Percentiles rank a stretch among this genome's conserved stretches.
Evolutionary conservation across 1,284 basidiomycete genomes (phyloP).

Genomic region (Fereydounia khargensis): DNA sequence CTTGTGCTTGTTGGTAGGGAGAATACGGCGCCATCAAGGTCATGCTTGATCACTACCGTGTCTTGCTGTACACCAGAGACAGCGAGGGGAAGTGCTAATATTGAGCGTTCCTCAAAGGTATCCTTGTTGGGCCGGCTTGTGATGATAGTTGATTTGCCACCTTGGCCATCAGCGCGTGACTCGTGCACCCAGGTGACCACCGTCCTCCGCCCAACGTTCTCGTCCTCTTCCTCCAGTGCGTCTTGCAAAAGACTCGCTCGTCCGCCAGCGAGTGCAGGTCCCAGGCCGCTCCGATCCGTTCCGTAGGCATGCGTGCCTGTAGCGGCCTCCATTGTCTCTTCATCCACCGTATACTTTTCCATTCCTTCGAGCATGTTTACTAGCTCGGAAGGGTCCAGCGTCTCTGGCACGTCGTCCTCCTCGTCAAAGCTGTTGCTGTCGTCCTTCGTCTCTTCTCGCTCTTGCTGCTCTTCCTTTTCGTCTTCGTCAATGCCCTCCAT

Average conservation of each 20-base stretch:
- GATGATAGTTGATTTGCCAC: too few species aligned
- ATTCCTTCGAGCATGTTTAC: conserved; percentile 73
- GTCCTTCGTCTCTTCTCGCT: conserved; percentile 7
- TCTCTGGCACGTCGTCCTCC: conserved; percentile 77
- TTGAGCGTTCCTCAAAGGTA: conserved; percentile 1
- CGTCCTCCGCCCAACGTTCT: conserved; percentile 66
- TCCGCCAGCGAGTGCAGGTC: not conserved
- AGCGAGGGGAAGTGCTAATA: conserved; percentile 18
- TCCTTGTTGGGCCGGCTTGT: conserved; percentile 4
- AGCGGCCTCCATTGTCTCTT: conserved; percentile 61
- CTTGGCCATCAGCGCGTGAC: too few species aligned
- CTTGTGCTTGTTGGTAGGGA: conserved; percentile 48
- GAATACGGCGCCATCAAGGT: conserved; percentile 79
- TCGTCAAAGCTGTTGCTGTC: conserved; percentile 44
- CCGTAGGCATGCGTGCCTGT: too few species aligned
- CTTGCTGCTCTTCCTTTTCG: conserved; percentile 8
- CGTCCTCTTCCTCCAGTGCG: conserved; percentile 80
- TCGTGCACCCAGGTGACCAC: conserved; percentile 70
- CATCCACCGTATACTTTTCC: conserved; percentile 75
- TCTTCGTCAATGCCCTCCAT: not conserved
- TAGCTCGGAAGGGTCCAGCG: conserved; percentile 78
- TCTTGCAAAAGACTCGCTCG: conserved; percentile 72
- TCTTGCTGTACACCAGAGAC: not conserved
- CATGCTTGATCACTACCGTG: conserved; percentile 69
- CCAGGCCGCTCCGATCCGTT: conserved; percentile 34